Base-by-base conservation (phyloP, 2,329 filamentous ascomycete species). In the Nannizzia gypsea region DNA sequence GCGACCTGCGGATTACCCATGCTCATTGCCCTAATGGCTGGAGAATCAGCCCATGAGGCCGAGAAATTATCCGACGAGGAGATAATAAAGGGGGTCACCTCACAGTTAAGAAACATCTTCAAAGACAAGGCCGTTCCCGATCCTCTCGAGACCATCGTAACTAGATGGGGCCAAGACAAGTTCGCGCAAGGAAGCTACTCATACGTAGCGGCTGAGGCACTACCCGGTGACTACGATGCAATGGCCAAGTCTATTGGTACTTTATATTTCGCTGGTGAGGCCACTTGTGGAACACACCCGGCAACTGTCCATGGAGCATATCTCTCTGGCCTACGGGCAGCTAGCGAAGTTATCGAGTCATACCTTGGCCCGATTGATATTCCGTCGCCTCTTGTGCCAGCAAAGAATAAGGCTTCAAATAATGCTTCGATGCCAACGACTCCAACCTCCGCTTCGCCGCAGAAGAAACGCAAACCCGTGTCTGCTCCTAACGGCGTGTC, bases 221-320 rank as follows among this genome's bases (percentile, higher is more conserved):
- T 84, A 57, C 83, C 88, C 1, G 88, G 90, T 58, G 93, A 99
- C 71, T 99, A 99, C 73, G 89, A 97, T 70, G 78, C 84, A 34
- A 96, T 99, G 89, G 90, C 93, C 1, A 82, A 83, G 56, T 78
- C 88, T 0, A 79, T 96, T 34, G 91, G 90, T 34, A 95, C 95
- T 64, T 77, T 99, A 6, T 89, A 92, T 73, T 99, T 99, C 73
- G 93, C 92, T 15, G 93, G 93, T 55, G 93, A 99, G 73, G 93
- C 96, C 62, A 99, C 95, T 0, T 96, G 89, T 66, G 90, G 89
- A 54, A 96, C 90, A 0, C 91, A 99, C 70, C 93, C 95, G 11
- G 93, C 95, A 34, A 99, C 93, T 1, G 93, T 99, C 0, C 93
- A 99, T 66, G 93, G 93, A 4, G 95, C 93, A 6, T 99, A 97